Conservation (phyloP, 768 basidiomycete species). For the Panaeolus papilionaceus region DNA sequence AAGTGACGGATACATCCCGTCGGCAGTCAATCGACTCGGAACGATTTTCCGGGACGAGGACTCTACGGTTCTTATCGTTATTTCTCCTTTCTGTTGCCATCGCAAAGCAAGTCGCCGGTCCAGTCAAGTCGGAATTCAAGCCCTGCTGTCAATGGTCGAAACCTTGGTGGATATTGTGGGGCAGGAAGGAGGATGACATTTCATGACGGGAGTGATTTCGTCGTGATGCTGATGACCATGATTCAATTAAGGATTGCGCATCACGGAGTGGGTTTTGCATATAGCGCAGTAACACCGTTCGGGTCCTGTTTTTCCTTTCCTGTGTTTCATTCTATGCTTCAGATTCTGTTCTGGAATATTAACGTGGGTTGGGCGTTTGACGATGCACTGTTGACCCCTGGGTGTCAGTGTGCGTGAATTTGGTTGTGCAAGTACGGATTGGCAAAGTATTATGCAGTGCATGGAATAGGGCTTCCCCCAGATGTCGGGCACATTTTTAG, state of each 20-base stretch:
- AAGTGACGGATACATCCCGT: background rate
- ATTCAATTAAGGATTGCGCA: conserved; percentile 4
- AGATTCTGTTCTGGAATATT: background rate
- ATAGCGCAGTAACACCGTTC: conserved; percentile 13
- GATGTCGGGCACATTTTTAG: conserved; percentile 8
- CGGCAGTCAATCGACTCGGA: conserved; percentile 1
- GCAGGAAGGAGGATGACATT: background rate
- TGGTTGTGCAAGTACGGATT: too few relatives aligned
- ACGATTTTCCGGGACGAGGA: background rate
- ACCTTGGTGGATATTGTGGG: background rate
- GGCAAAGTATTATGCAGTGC: background rate
- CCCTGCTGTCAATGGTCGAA: background rate
- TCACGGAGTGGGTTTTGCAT: background rate
- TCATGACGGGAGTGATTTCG: background rate
- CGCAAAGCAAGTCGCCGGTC: background rate
- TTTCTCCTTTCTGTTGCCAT: background rate
- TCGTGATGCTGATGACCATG: background rate
- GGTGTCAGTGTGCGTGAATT: too few relatives aligned
- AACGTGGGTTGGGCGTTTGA: too few relatives aligned
- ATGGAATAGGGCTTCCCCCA: background rate
- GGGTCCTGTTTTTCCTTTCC: background rate
- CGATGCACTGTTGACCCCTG: too few relatives aligned
- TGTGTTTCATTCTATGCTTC: background rate
- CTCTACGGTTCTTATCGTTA: background rate
- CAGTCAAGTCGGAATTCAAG: background rate